These are phyloP conservation scores for Aspergillus phoenicis DNA, from an alignment of 2,329 filamentous ascomycete species.

Conservation along the genomic window DNA sequence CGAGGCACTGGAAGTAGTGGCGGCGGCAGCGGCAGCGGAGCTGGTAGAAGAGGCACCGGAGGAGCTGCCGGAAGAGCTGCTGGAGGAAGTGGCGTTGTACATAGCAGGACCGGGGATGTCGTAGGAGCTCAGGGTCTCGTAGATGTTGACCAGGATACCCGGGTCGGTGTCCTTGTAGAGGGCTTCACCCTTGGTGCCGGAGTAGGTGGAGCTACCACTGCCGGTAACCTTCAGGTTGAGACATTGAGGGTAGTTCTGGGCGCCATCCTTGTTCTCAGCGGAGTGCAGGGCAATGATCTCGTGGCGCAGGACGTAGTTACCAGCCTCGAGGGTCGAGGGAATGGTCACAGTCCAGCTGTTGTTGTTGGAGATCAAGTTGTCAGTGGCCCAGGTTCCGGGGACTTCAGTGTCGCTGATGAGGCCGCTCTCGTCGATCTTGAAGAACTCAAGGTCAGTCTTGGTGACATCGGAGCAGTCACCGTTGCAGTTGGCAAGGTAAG, in stretches of 20 bases:
- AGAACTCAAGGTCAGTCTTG: slow-evolving; percentile 58
- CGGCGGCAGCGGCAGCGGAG: slow-evolving; percentile 9
- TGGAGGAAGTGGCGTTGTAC: slow-evolving; percentile 30
- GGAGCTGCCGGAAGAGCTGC: slow-evolving; percentile 11
- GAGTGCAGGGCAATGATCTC: slow-evolving; percentile 60
- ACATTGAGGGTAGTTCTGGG: slow-evolving; percentile 61
- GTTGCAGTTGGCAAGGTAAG: slow-evolving; percentile 64
- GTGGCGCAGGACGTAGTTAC: slow-evolving; percentile 59
- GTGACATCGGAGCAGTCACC: slow-evolving; percentile 59
- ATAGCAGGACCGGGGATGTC: slow-evolving; percentile 55
- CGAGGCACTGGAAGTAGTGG: no score
- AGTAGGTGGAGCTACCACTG: slow-evolving; percentile 51
- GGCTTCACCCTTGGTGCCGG: slow-evolving; percentile 54
- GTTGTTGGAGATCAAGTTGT: slow-evolving; percentile 56
- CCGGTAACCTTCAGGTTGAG: slow-evolving; percentile 64
- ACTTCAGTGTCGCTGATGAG: slow-evolving; percentile 48
- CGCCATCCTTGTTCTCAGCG: slow-evolving; percentile 47
- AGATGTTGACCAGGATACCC: slow-evolving; percentile 64
- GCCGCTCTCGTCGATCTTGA: slow-evolving; percentile 65
- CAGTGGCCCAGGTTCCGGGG: slow-evolving; percentile 59
- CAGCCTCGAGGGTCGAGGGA: slow-evolving; percentile 49
- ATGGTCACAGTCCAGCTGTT: slow-evolving; percentile 55
- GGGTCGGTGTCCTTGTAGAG: slow-evolving; percentile 61
- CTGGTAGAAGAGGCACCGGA: slow-evolving; percentile 15
- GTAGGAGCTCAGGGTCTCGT: slow-evolving; percentile 52